These are phyloP conservation scores for Comarum palustre DNA, from an alignment of 306 rosid species.

Conservation along the genomic window DNA sequence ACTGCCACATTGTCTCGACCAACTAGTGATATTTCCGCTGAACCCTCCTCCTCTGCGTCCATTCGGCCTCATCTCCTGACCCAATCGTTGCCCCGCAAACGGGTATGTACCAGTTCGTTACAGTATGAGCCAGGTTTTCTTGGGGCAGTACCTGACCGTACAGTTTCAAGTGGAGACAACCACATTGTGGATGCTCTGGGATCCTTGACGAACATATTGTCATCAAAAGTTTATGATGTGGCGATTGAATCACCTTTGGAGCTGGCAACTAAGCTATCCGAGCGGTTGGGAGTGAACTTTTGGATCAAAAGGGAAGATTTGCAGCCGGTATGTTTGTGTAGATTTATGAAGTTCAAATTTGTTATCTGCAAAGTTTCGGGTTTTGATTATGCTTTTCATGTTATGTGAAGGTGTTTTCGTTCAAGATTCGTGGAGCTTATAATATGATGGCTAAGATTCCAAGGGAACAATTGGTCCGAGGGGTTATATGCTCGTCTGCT, in stretches of 20 bases:
- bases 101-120: conserved; percentile 49
- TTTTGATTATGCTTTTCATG: conserved; percentile 2
- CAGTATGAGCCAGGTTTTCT: conserved; percentile 72
- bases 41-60: conserved; percentile 12
- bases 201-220: conserved; percentile 69
- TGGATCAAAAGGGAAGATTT: conserved; percentile 95
- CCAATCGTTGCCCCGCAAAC: conserved; percentile 25
- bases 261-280: conserved; percentile 68
- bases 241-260: conserved; percentile 79
- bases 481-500: conserved; percentile 95
- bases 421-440: conserved; percentile 95
- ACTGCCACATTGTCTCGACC: conserved; percentile 49
- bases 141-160: conserved; percentile 61
- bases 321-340: conserved; percentile 60
- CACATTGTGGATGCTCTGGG: conserved; percentile 42
- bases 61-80: not conserved
- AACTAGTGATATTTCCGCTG: conserved; percentile 29
- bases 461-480: conserved; percentile 56
- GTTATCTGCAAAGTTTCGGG: not conserved
- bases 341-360: not conserved
- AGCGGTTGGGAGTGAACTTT: conserved; percentile 55
- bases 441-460: conserved; percentile 94
- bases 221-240: conserved; percentile 82
- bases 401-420: conserved; percentile 72
- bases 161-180: conserved; percentile 23